Percentiles rank a stretch among this genome's conserved stretches.
Evolutionary conservation across 176 grass and related monocot species (phyloP).

Genomic region (Ensete glaucum): DNA sequence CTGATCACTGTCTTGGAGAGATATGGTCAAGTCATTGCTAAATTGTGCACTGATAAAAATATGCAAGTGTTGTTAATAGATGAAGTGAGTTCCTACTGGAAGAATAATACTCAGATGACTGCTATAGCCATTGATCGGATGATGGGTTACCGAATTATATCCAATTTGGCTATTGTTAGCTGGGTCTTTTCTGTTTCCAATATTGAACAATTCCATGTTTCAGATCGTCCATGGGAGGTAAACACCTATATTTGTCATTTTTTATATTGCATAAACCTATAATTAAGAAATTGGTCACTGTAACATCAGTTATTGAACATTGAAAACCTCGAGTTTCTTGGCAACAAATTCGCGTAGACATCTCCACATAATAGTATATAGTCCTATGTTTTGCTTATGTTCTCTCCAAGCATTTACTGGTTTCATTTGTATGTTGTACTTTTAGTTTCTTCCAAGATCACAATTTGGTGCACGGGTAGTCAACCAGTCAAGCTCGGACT

Average conservation of each 20-base stretch:
- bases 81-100: conserved; percentile 80
- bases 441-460: no score
- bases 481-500: no score
- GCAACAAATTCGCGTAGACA: no score
- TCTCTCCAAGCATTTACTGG: no score
- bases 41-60: conserved; percentile 64
- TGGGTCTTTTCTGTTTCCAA: conserved; percentile 83
- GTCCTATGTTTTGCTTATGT: no score
- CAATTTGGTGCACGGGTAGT: no score
- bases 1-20: conserved; percentile 88
- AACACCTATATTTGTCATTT: conserved; percentile 10
- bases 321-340: no score
- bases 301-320: no score
- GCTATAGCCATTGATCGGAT: conserved; percentile 92
- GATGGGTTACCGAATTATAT: conserved; percentile 89
- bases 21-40: conserved; percentile 78
- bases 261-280: background rate
- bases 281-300: no score
- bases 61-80: conserved; percentile 81
- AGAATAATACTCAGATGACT: conserved; percentile 94
- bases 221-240: conserved; percentile 98
- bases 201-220: conserved; percentile 83
- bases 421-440: no score
- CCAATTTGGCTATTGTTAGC: conserved; percentile 84
- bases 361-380: no score